A percentile compares a stretch with the other conserved stretches of the same genome.
phyloP scores from a whole-genome alignment of 108 stramenopile species.

The Cyclotella atomus region DNA sequence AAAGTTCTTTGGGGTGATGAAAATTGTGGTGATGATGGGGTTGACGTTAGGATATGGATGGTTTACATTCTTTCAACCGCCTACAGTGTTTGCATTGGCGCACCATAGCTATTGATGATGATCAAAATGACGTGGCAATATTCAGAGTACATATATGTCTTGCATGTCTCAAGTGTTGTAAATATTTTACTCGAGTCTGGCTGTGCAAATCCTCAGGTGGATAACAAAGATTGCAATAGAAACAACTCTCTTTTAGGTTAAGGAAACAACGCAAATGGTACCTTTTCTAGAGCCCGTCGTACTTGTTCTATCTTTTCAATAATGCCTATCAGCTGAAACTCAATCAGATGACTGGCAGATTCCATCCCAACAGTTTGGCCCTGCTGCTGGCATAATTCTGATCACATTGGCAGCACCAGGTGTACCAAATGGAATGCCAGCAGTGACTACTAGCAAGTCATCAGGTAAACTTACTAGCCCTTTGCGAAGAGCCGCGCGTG shows the following conservation, averaged over 20 bases:
- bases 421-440: conserved; percentile 83
- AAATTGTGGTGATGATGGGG: conserved; percentile 57
- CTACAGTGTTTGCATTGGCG: conserved; percentile 49
- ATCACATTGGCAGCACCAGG: conserved; percentile 92
- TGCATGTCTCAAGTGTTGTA: neutral
- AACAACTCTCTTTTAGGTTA: neutral
- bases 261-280: too few relatives aligned
- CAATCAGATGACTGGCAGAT: conserved; percentile 30
- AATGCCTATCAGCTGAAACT: neutral
- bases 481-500: conserved; percentile 65
- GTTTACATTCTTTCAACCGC: conserved; percentile 68
- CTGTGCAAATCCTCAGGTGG: neutral
- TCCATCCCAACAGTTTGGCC: conserved; percentile 90
- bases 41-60: conserved; percentile 63
- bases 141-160: neutral
- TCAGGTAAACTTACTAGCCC: conserved; percentile 66
- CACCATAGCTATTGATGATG: conserved; percentile 19
- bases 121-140: neutral
- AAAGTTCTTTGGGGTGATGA: conserved; percentile 53
- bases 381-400: conserved; percentile 85
- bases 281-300: too few relatives aligned
- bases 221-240: neutral
- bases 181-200: too few relatives aligned
- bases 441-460: conserved; percentile 84
- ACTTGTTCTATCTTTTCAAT: too few relatives aligned